Evolutionary conservation across 139 green algal species (phyloP).

Genomic region (Pleodorina starrii): DNA sequence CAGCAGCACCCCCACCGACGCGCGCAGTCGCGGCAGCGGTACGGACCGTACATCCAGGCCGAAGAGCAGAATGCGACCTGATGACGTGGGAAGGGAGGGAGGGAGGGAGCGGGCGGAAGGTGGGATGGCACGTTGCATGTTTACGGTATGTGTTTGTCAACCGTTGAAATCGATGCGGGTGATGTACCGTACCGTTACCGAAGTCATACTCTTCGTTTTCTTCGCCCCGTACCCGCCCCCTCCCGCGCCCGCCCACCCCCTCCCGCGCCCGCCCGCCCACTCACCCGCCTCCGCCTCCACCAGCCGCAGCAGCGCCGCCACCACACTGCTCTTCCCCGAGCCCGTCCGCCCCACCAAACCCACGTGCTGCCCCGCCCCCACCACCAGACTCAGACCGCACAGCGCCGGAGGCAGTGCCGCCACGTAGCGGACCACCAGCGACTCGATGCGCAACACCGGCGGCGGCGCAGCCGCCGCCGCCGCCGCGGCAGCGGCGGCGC

Average conservation of each 20-base stretch:
- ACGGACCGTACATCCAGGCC: conserved; percentile 57
- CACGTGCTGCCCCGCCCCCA: conserved; percentile 75
- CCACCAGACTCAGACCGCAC: conserved; percentile 50
- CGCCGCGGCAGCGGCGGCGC: background rate
- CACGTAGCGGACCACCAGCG: conserved; percentile 22
- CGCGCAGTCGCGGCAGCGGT: conserved; percentile 60
- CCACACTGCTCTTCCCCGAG: conserved; percentile 79
- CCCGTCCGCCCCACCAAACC: conserved; percentile 84
- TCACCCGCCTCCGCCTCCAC: conserved; percentile 57
- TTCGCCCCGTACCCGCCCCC: too few species aligned
- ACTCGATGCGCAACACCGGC: background rate
- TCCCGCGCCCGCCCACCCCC: background rate
- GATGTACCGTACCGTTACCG: too few species aligned
- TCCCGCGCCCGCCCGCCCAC: background rate
- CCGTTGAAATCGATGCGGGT: too few species aligned
- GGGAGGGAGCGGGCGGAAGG: background rate
- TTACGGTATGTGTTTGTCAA: too few species aligned
- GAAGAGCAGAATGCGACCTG: conserved; percentile 28
- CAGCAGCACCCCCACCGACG: conserved; percentile 57
- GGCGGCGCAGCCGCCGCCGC: background rate
- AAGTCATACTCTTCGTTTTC: too few species aligned
- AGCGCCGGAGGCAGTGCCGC: conserved; percentile 58
- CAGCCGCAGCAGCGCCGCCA: conserved; percentile 76
- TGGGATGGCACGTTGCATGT: too few species aligned
- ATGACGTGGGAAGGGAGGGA: background rate